These are phyloP conservation scores for Colletotrichum zoysiae DNA, from an alignment of 2,329 filamentous ascomycete genomes.

Conservation along the genomic window DNA sequence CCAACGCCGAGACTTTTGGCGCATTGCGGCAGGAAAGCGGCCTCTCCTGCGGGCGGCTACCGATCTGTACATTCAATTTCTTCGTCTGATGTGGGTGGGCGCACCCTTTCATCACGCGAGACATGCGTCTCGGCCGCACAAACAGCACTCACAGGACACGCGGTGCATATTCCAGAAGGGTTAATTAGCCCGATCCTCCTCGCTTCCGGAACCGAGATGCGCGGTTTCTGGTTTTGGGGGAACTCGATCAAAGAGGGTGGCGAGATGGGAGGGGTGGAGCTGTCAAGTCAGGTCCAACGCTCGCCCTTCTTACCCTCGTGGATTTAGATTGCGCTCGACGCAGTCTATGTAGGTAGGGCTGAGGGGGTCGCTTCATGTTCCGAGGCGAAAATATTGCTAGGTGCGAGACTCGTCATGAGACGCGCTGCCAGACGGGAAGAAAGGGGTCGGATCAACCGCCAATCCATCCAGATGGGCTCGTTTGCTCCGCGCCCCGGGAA, in stretches of 20 bases:
- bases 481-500: slow-evolving; percentile 32
- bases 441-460: slow-evolving; percentile 28
- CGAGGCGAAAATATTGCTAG: slow-evolving; percentile 11
- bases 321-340: slow-evolving; percentile 9
- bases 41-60: slow-evolving; percentile 20
- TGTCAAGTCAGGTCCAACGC: neutral
- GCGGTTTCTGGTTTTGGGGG: neutral
- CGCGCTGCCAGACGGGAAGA: neutral
- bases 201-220: slow-evolving; percentile 23
- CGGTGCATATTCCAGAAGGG: slow-evolving; percentile 8
- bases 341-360: slow-evolving; percentile 32
- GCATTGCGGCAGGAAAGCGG: neutral
- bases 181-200: slow-evolving; percentile 3
- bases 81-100: slow-evolving; percentile 32
- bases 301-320: slow-evolving; percentile 2
- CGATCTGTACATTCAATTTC: slow-evolving; percentile 17
- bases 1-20: slow-evolving; percentile 10
- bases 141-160: slow-evolving; percentile 3
- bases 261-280: neutral
- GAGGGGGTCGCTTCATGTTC: neutral
- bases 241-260: neutral
- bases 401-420: slow-evolving; percentile 14
- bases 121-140: slow-evolving; percentile 18
- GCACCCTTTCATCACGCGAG: slow-evolving; percentile 16
- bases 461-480: slow-evolving; percentile 36